These are phyloP conservation scores for Naganishia albida DNA, from an alignment of 1,284 basidiomycete species.

Conservation along the genomic window DNA sequence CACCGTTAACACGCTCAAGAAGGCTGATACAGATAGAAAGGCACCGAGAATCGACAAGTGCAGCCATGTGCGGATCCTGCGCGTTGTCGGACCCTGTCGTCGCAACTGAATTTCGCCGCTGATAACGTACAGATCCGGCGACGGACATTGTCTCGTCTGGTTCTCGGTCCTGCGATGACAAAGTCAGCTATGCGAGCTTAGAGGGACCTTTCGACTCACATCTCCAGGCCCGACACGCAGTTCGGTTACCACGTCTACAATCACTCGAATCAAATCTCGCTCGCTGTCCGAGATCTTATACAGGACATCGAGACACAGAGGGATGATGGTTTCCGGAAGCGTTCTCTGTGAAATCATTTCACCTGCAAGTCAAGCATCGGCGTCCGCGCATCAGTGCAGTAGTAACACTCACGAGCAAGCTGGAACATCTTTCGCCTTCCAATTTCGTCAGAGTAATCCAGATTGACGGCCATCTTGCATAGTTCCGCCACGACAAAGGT, in stretches of 20 bases:
- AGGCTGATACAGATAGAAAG: constrained; percentile 86
- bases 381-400: background rate
- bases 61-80: constrained; percentile 52
- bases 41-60: constrained; percentile 77
- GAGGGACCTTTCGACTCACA: constrained; percentile 55
- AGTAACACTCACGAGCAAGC: constrained; percentile 67
- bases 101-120: constrained; percentile 12
- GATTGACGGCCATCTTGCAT: constrained; percentile 73
- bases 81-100: background rate
- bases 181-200: constrained; percentile 32
- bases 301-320: constrained; percentile 82
- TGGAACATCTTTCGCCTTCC: constrained; percentile 89
- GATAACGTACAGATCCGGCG: constrained; percentile 26
- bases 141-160: constrained; percentile 29
- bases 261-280: constrained; percentile 85
- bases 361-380: constrained; percentile 53
- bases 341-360: constrained; percentile 83
- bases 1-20: constrained; percentile 86
- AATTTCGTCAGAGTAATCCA: constrained; percentile 94
- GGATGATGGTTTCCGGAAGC: constrained; percentile 76
- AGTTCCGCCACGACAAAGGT: constrained; percentile 81
- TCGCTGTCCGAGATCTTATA: constrained; percentile 81
- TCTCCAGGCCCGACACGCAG: constrained; percentile 60
- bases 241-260: constrained; percentile 90
- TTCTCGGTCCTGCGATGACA: constrained; percentile 13